These are phyloP conservation scores for Capsicum rhomboideum DNA, from an alignment of 257 asterid genomes.

Conservation along the genomic window DNA sequence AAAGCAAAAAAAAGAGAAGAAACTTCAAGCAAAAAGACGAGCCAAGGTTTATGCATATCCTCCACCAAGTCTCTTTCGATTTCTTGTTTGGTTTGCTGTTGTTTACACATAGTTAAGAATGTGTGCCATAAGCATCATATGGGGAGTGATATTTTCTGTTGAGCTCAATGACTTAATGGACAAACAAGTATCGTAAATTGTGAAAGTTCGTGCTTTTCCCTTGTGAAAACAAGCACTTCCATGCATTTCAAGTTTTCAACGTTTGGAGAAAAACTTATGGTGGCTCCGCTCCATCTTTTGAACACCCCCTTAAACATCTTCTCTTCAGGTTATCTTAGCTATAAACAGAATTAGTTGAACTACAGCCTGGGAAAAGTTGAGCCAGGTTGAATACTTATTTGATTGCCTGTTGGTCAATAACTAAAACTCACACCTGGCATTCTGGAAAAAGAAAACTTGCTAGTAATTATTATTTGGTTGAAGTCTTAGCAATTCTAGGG, in stretches of 20 bases:
- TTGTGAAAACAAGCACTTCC: not conserved
- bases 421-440: not conserved
- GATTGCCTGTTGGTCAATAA: not conserved
- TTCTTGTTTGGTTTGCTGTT: not conserved
- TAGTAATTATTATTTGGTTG: not conserved
- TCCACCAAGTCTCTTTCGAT: not conserved
- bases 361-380: not conserved
- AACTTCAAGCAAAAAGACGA: conserved; percentile 52
- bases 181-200: not conserved
- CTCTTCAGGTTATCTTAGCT: not conserved
- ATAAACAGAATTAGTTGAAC: not conserved
- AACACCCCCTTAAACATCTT: not conserved
- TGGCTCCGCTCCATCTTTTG: not conserved
- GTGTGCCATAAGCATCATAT: not conserved
- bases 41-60: conserved; percentile 49
- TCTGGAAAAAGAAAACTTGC: not conserved
- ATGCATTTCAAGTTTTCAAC: not conserved
- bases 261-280: not conserved
- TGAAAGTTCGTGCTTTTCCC: not conserved
- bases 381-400: not conserved
- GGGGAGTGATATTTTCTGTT: not conserved
- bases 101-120: not conserved
- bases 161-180: not conserved
- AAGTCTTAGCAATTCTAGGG: not conserved
- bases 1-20: conserved; percentile 71